phyloP scores from a whole-genome alignment of 108 stramenopile species.

The Nitzschia putrida region DNA sequence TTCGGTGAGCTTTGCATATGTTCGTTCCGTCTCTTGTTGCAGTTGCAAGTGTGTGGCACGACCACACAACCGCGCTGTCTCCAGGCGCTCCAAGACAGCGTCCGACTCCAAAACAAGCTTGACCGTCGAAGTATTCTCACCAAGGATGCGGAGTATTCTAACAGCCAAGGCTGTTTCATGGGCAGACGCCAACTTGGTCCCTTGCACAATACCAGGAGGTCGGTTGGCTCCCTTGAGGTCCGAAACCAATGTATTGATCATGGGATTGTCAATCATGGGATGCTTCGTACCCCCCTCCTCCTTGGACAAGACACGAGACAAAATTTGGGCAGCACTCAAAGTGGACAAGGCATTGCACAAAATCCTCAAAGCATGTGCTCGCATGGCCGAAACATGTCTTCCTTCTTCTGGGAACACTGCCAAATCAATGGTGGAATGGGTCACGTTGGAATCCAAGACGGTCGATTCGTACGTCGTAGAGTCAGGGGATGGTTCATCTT shows the following conservation, averaged over 20 bases:
- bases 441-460: background rate
- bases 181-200: conserved; percentile 31
- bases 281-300: conserved; percentile 4
- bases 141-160: conserved; percentile 38
- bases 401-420: conserved; percentile 19
- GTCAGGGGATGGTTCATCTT: background rate
- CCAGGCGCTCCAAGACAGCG: conserved; percentile 33
- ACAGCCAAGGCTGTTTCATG: conserved; percentile 54
- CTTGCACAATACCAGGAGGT: conserved; percentile 38
- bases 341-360: conserved; percentile 44
- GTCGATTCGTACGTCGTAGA: background rate
- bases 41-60: conserved; percentile 32
- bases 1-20: conserved; percentile 38
- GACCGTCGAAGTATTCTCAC: conserved; percentile 8
- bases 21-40: conserved; percentile 35
- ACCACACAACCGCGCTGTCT: conserved; percentile 31
- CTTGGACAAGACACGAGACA: conserved; percentile 17
- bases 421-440: conserved; percentile 11
- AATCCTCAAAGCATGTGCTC: conserved; percentile 39
- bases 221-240: conserved; percentile 48
- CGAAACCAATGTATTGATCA: conserved; percentile 34
- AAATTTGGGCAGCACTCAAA: conserved; percentile 14
- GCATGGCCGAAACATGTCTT: conserved; percentile 39
- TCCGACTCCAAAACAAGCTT: conserved; percentile 24
- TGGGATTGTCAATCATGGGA: conserved; percentile 11